Percentiles rank a stretch among this genome's conserved stretches.
phyloP scores from a whole-genome alignment of 495 filamentous ascomycete species.

The Rusavskia elegans region DNA sequence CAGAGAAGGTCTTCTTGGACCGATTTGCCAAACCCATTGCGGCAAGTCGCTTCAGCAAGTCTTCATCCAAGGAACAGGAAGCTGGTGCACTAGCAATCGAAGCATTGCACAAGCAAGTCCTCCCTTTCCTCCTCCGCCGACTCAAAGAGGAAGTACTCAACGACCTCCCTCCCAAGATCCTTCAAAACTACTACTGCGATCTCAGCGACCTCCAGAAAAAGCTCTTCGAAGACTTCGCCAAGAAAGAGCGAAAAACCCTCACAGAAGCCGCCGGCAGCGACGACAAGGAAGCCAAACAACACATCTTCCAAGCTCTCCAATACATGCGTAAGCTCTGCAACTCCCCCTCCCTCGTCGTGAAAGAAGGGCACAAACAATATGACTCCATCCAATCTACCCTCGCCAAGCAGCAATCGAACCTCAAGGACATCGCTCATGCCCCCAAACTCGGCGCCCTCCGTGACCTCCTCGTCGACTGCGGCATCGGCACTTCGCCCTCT shows the following conservation, averaged over 20 bases:
- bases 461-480: conserved; percentile 86
- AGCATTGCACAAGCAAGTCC: conserved; percentile 90
- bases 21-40: conserved; percentile 96
- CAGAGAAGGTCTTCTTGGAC: conserved; percentile 95
- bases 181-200: conserved; percentile 99
- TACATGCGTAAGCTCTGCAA: conserved; percentile 99
- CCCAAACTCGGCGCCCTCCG: conserved; percentile 81
- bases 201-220: conserved; percentile 89
- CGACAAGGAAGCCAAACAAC: conserved; percentile 86
- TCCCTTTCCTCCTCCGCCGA: conserved; percentile 90
- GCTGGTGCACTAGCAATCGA: conserved; percentile 91
- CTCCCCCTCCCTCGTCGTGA: conserved; percentile 88
- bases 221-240: conserved; percentile 90
- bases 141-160: conserved; percentile 96
- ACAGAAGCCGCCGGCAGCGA: conserved; percentile 56
- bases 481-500: conserved; percentile 56
- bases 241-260: conserved; percentile 76
- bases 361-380: conserved; percentile 82
- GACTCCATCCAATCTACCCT: conserved; percentile 65
- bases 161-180: conserved; percentile 92
- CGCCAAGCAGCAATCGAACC: conserved; percentile 49
- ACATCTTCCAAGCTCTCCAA: conserved; percentile 97
- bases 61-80: conserved; percentile 96
- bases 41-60: conserved; percentile 84
- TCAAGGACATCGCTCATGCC: conserved; percentile 76